These are phyloP conservation scores for Piromyces finnis DNA, from an alignment of 192 early-diverging fungal species.

Conservation along the genomic window DNA sequence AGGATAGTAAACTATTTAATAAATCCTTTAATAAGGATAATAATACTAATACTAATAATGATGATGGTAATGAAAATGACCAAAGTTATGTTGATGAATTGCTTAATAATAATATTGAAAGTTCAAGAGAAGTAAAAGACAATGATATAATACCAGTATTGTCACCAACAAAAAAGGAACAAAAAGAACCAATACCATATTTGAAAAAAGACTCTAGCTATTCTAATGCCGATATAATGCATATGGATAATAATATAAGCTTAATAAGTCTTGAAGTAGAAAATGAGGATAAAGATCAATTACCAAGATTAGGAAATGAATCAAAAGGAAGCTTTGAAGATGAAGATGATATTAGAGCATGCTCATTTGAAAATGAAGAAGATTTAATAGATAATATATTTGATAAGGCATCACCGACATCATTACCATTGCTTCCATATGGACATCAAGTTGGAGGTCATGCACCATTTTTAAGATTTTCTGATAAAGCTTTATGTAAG, in stretches of 20 bases:
- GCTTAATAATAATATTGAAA: too few species aligned
- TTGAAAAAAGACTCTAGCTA: too few species aligned
- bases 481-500: conserved; percentile 92
- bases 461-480: conserved; percentile 85
- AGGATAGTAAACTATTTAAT: too few species aligned
- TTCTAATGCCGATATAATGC: too few species aligned
- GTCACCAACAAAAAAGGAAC: too few species aligned
- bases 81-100: too few species aligned
- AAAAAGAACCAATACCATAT: too few species aligned
- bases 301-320: neutral
- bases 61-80: neutral
- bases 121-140: too few species aligned
- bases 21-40: too few species aligned
- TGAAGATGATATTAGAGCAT: neutral
- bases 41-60: neutral
- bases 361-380: neutral
- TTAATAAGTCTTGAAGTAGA: neutral
- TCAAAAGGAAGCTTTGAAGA: neutral
- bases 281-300: neutral
- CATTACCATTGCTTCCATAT: conserved; percentile 56
- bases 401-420: conserved; percentile 14
- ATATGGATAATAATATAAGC: neutral
- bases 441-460: conserved; percentile 92
- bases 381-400: neutral
- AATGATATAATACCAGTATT: too few species aligned